Conservation (phyloP, 23 red algal species). For the Agarophyton chilense region DNA sequence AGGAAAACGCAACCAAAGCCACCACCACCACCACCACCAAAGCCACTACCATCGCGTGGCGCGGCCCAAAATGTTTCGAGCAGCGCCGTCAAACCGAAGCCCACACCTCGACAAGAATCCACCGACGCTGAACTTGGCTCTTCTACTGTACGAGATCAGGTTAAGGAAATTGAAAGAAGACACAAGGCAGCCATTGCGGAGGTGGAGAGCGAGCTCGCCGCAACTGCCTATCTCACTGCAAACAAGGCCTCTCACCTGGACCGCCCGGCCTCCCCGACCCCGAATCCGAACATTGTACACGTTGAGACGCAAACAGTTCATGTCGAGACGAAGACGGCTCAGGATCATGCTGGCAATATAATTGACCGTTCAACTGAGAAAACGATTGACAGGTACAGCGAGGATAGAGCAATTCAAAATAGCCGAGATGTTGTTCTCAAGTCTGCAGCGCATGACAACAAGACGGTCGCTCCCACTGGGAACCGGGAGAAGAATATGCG, state of each 20-base stretch:
- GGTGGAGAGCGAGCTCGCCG: neutral
- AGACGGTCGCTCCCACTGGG: neutral
- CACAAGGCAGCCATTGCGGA: conserved; percentile 2
- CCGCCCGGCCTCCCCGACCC: neutral
- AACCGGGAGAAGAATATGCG: neutral
- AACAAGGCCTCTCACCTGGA: neutral
- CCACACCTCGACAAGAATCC: neutral
- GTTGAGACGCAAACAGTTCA: conserved; percentile 4
- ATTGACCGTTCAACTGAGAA: conserved; percentile 18
- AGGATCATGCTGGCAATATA: conserved; percentile 21
- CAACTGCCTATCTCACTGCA: neutral
- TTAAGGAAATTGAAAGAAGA: conserved; percentile 11
- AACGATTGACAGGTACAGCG: conserved; percentile 13
- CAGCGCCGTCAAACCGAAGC: neutral
- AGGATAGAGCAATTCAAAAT: conserved; percentile 1
- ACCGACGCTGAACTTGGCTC: neutral
- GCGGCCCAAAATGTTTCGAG: neutral
- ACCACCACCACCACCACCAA: neutral
- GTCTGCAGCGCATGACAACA: neutral
- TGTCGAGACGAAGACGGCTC: conserved; percentile 10
- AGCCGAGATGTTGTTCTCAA: neutral
- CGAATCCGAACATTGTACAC: neutral
- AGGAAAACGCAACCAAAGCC: neutral
- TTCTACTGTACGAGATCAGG: neutral
- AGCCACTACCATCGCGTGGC: neutral